Conservation (phyloP, 805 yeast species). For the Wickerhamomyces tratensis region DNA sequence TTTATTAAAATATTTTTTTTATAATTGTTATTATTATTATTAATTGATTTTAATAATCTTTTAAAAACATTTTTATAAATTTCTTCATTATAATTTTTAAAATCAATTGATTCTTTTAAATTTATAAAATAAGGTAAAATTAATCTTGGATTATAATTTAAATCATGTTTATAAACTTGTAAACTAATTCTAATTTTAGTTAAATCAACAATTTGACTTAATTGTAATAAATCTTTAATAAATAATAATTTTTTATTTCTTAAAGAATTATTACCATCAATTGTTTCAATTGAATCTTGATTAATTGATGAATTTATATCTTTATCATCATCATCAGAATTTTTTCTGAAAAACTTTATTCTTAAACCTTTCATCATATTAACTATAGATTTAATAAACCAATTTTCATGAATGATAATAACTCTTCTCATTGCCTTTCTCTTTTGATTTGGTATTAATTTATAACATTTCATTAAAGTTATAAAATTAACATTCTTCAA, state of each 20-base stretch:
- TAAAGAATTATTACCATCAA: slow-evolving; percentile 1
- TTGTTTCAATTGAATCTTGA: slow-evolving; percentile 2
- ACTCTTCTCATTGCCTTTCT: slow-evolving; percentile 49
- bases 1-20: slow-evolving; percentile 32
- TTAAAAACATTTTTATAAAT: slow-evolving; percentile 42
- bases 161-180: slow-evolving; percentile 62
- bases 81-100: slow-evolving; percentile 25
- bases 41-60: slow-evolving; percentile 34
- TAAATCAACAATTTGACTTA: slow-evolving; percentile 46
- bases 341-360: slow-evolving; percentile 29
- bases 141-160: slow-evolving; percentile 38
- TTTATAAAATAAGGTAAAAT: slow-evolving; percentile 32
- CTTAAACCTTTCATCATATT: slow-evolving; percentile 57
- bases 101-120: slow-evolving; percentile 19
- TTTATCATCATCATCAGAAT: slow-evolving; percentile 7
- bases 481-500: slow-evolving; percentile 53
- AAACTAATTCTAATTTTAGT: slow-evolving; percentile 69
- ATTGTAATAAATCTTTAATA: slow-evolving; percentile 1
- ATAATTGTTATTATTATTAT: slow-evolving; percentile 6
- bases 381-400: slow-evolving; percentile 75
- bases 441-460: slow-evolving; percentile 45
- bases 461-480: slow-evolving; percentile 55
- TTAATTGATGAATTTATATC: slow-evolving; percentile 3
- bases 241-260: not conserved
- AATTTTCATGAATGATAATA: slow-evolving; percentile 81